Base-by-base conservation (phyloP, 2,329 filamentous ascomycete genomes). In the Daldinia sp. region DNA sequence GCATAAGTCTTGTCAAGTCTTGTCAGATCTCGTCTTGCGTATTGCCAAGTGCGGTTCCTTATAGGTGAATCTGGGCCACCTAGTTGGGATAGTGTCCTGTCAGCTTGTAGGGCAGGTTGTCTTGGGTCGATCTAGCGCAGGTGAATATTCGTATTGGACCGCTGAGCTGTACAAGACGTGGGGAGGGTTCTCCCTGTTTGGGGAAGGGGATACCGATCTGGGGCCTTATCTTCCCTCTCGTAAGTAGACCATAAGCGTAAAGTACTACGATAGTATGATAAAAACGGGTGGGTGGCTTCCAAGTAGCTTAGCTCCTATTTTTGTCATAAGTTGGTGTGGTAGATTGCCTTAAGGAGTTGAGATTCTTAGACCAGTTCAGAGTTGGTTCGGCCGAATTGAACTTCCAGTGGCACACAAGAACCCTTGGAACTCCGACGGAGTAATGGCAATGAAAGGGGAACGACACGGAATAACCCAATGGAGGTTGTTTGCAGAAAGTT, bases 41-140 rank as follows among this genome's bases (percentile, higher is more conserved):
- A 37, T 41, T 59, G 62, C 48, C 64, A 62, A 62, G 23, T 37
- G 53, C 20, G 35, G 64, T 64, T 15, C 30, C 50, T 65, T 61
- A 44, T 58, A 20, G 53, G 37, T 42, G 60, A 63, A 60, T 63
- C 39, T 56, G 53, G 48, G 35, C 13, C 53, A 63, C 35, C 51
- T 58, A 42, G 51, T 46, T 42, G 51, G 23, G 46, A 61, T 60
- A 51, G 51, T 66, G 39, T 56, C 68, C 60, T 59, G 68, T 63
- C 63, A 70, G 56, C 55, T 63, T 39, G 59, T 44, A 58, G 41
- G 53, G 41, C 39, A 50, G 39, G 26, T 57, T 59, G 33, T 50
- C 63, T 60, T 68, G 68, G 65, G 69, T 71, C 33, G 44, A 59
- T 35, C 59, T 67, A 65, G 55, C 55, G 63, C 64, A 67, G 51